Conservation (phyloP, 129 eudicot species). For the Daucus carota region DH1_v3.0 NC_030381.2:4647001-4647500, state of each 20-base stretch:
- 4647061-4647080: slow-evolving; percentile 58
- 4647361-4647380: background rate
- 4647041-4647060: slow-evolving; percentile 55
- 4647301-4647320: slow-evolving; percentile 68
- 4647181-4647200: too few relatives aligned
- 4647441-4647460: background rate
- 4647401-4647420: background rate
- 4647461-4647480: background rate
- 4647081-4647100: slow-evolving; percentile 71
- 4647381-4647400: background rate
- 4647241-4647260: slow-evolving; percentile 79
- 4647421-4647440: background rate
- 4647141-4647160: background rate
- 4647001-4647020: background rate
- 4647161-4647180: too few relatives aligned
- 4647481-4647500: background rate
- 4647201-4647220: slow-evolving; percentile 1
- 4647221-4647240: slow-evolving; percentile 62
- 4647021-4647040: slow-evolving; percentile 46
- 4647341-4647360: slow-evolving; percentile 47
- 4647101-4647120: slow-evolving; percentile 70
- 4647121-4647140: slow-evolving; percentile 85
- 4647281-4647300: slow-evolving; percentile 73
- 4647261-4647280: slow-evolving; percentile 70
- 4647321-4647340: slow-evolving; percentile 75